Evolutionary conservation across 1,284 basidiomycete species (phyloP).

Genomic region (Vanrija sp.): DNA sequence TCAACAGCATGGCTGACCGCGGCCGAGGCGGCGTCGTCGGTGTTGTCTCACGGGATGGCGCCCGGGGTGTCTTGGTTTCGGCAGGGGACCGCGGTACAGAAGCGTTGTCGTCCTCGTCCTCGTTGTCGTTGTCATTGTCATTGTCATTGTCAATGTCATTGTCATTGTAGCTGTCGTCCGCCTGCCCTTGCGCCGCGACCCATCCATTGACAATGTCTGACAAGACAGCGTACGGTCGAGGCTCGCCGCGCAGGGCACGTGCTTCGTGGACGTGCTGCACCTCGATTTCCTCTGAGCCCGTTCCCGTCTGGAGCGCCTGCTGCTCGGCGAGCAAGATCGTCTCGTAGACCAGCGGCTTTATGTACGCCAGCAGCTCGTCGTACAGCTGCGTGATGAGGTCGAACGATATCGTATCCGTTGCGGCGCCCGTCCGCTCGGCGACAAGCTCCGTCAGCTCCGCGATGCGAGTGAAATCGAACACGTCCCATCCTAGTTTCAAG

Average conservation of each 20-base stretch:
- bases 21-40: no score
- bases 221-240: not conserved
- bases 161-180: no score
- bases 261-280: not conserved
- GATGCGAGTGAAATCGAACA: constrained; percentile 23
- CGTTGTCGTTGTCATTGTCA: no score
- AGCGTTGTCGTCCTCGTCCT: no score
- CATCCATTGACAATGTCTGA: not conserved
- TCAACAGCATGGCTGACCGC: no score
- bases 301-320: not conserved
- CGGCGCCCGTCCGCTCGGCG: not conserved
- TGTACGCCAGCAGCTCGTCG: constrained; percentile 15
- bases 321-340: constrained; percentile 23
- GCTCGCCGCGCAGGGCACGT: not conserved
- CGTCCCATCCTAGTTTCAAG: constrained; percentile 13
- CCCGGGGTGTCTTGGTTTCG: no score
- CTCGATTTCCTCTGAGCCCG: not conserved
- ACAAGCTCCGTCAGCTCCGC: constrained; percentile 1
- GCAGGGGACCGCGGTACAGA: no score
- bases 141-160: no score
- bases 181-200: no score
- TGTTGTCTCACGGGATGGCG: no score
- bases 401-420: constrained; percentile 9
- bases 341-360: constrained; percentile 18
- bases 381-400: constrained; percentile 16